Conservation (phyloP, 495 filamentous ascomycete species). For the Mytilinidion resinicola region DNA sequence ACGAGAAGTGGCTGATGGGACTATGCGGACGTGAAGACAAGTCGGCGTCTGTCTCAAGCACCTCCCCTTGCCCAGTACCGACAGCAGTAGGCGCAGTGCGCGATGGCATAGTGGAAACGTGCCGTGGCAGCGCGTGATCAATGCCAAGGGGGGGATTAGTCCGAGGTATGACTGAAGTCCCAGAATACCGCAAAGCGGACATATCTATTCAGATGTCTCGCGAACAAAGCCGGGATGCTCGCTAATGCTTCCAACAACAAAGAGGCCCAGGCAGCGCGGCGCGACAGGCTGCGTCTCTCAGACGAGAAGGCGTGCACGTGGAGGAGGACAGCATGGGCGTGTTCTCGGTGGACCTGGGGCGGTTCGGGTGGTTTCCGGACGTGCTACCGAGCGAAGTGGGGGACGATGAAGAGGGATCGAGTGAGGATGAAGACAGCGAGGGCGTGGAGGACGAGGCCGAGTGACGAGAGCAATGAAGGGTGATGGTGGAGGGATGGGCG, state of each 20-base stretch:
- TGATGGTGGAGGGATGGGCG: too few species aligned
- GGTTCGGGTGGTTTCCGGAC: slow-evolving; percentile 38
- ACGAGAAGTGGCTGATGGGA: background rate
- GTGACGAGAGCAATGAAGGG: too few species aligned
- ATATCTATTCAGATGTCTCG: slow-evolving; percentile 7
- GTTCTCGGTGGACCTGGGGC: slow-evolving; percentile 28
- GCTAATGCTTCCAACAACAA: slow-evolving; percentile 1
- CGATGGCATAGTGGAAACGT: slow-evolving; percentile 68
- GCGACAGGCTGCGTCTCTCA: slow-evolving; percentile 34
- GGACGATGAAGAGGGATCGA: slow-evolving; percentile 22
- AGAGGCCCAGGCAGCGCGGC: slow-evolving; percentile 33
- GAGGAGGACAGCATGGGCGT: slow-evolving; percentile 33
- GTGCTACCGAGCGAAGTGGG: slow-evolving; percentile 33
- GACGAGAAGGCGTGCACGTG: slow-evolving; percentile 35
- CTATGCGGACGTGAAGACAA: slow-evolving; percentile 47
- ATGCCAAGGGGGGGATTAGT: slow-evolving; percentile 76
- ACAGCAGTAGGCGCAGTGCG: slow-evolving; percentile 29
- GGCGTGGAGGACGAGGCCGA: background rate
- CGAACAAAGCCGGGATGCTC: background rate
- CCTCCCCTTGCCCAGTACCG: slow-evolving; percentile 49
- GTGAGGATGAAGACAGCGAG: slow-evolving; percentile 7
- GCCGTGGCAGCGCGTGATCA: slow-evolving; percentile 92
- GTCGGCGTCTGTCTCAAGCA: slow-evolving; percentile 86
- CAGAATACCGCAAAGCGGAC: too few species aligned
- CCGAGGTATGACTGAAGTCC: slow-evolving; percentile 52